phyloP scores from a whole-genome alignment of 768 basidiomycete genomes.

The Obba rivulosa region DNA sequence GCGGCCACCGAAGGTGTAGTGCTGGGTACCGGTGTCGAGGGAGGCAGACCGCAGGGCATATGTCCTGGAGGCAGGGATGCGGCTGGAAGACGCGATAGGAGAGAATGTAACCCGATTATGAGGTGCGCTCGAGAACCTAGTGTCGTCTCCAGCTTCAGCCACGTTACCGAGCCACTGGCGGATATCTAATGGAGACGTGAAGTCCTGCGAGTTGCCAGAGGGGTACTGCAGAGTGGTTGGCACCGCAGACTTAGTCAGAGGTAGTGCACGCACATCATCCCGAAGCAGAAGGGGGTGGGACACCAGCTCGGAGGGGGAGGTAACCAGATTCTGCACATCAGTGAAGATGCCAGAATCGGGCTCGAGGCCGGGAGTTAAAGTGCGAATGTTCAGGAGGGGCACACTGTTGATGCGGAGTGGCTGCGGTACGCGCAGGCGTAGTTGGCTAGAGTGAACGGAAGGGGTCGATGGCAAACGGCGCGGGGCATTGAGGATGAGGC shows the following conservation, averaged over 20 bases:
- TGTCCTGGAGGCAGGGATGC: background rate
- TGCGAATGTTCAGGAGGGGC: slow-evolving; percentile 5
- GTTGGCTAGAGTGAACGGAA: slow-evolving; percentile 12
- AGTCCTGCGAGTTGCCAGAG: too few relatives aligned
- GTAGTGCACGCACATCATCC: too few relatives aligned
- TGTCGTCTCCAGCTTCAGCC: background rate
- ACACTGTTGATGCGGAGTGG: slow-evolving; percentile 12
- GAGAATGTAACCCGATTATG: background rate
- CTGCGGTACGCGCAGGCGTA: slow-evolving; percentile 14
- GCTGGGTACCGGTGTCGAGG: background rate
- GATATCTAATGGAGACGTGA: too few relatives aligned
- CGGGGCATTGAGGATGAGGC: slow-evolving; percentile 3
- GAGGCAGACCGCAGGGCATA: background rate
- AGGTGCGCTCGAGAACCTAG: background rate
- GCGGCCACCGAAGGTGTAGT: background rate
- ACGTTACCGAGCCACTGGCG: too few relatives aligned
- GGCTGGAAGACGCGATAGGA: background rate
- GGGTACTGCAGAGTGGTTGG: too few relatives aligned
- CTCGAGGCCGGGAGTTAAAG: background rate
- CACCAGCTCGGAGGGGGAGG: background rate
- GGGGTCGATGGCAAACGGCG: background rate
- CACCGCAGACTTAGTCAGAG: too few relatives aligned
- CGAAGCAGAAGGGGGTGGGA: background rate
- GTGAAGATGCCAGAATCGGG: too few relatives aligned
- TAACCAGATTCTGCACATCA: background rate